Percentiles rank a stretch among this genome's conserved stretches.
These are phyloP conservation scores for Neurospora pannonica DNA, from an alignment of 495 filamentous ascomycete species.

Conservation along the genomic window DNA sequence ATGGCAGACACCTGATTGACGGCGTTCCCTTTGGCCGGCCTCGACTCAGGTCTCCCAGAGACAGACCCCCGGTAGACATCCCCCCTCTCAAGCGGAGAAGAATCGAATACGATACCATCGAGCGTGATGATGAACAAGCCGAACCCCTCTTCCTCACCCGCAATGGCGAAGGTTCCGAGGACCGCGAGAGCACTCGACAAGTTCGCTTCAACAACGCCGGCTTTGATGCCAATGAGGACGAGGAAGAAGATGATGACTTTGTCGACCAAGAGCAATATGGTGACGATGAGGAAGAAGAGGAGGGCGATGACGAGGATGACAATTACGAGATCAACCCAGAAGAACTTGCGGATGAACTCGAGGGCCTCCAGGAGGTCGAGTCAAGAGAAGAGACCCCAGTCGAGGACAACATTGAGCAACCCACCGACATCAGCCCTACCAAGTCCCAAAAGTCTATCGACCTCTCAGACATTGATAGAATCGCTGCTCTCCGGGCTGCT, in stretches of 20 bases:
- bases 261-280: constrained; percentile 7
- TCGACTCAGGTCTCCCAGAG: constrained; percentile 45
- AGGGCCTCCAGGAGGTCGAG: neutral
- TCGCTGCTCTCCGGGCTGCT: constrained; percentile 23
- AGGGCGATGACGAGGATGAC: constrained; percentile 14
- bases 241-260: constrained; percentile 4
- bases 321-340: constrained; percentile 13
- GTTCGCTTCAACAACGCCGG: constrained; percentile 11
- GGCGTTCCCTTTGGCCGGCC: constrained; percentile 81
- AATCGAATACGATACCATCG: constrained; percentile 34
- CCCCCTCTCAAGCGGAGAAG: constrained; percentile 66
- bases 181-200: constrained; percentile 17
- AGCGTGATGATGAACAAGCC: constrained; percentile 17
- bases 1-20: constrained; percentile 79
- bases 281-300: constrained; percentile 19
- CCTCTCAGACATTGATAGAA: constrained; percentile 17
- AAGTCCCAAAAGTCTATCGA: constrained; percentile 2
- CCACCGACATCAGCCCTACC: neutral
- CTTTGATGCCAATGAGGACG: constrained; percentile 13
- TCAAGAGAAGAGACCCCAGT: neutral
- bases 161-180: constrained; percentile 21
- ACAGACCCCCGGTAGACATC: constrained; percentile 61
- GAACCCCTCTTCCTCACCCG: constrained; percentile 28
- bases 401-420: neutral
- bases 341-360: constrained; percentile 8